These are phyloP conservation scores for Arabidopsis thaliana DNA, from an alignment of 345 rosid genomes.

Conservation along the genomic window TAIR10.1 NC_003076.8:16723001-16723500, in stretches of 20 bases:
- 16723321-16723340: conserved; percentile 21
- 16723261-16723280: conserved; percentile 56
- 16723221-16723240: conserved; percentile 50
- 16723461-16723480: conserved; percentile 42
- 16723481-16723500: conserved; percentile 44
- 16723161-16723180: conserved; percentile 59
- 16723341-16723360: conserved; percentile 46
- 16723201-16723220: conserved; percentile 52
- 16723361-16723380: conserved; percentile 63
- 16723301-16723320: conserved; percentile 26
- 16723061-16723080: conserved; percentile 45
- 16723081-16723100: conserved; percentile 54
- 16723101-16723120: too few relatives aligned
- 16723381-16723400: conserved; percentile 56
- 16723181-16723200: conserved; percentile 52
- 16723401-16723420: conserved; percentile 36
- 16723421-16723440: conserved; percentile 27
- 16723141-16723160: conserved; percentile 8
- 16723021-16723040: conserved; percentile 14
- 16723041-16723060: neutral
- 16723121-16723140: neutral
- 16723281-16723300: conserved; percentile 49
- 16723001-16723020: neutral
- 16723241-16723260: conserved; percentile 54
- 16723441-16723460: conserved; percentile 47